These are phyloP conservation scores for Hypoxylon lienhwacheense DNA, from an alignment of 495 filamentous ascomycete genomes.

Conservation along the genomic window DNA sequence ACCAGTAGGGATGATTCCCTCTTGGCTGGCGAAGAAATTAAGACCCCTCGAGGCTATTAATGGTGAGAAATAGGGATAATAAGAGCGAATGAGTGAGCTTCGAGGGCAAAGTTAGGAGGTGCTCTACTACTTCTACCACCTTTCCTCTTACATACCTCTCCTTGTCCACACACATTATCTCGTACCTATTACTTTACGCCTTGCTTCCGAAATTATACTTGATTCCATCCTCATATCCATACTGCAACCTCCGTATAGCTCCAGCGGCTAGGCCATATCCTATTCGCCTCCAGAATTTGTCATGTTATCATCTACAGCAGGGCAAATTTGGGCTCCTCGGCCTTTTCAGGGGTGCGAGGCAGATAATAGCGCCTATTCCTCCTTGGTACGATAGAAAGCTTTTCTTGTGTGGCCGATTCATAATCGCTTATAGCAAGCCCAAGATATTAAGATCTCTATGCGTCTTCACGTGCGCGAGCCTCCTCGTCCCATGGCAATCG, in stretches of 20 bases:
- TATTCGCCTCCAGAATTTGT: conserved; percentile 32
- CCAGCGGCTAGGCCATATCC: conserved; percentile 4
- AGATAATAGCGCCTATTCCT: not conserved
- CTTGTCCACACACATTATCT: no score
- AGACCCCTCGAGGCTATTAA: no score
- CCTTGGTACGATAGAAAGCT: not conserved
- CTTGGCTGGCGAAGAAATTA: no score
- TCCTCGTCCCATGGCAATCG: not conserved
- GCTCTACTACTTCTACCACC: no score
- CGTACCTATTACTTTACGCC: no score
- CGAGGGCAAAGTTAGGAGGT: no score
- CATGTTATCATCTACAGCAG: conserved; percentile 11
- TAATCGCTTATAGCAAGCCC: conserved; percentile 29
- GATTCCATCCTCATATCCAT: no score
- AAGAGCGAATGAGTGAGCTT: no score
- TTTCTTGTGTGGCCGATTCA: conserved; percentile 15
- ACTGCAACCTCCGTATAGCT: conserved; percentile 10
- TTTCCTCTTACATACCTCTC: no score
- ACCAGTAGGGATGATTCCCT: no score
- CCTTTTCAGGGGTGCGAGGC: conserved; percentile 19
- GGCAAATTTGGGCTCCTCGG: conserved; percentile 14
- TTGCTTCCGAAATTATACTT: no score
- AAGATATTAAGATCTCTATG: conserved; percentile 21
- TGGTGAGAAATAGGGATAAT: no score
- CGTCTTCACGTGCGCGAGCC: conserved; percentile 23